Evolutionary conservation across 2,329 filamentous ascomycete genomes (phyloP).

Genomic region (Thielaviopsis euricoi): DNA sequence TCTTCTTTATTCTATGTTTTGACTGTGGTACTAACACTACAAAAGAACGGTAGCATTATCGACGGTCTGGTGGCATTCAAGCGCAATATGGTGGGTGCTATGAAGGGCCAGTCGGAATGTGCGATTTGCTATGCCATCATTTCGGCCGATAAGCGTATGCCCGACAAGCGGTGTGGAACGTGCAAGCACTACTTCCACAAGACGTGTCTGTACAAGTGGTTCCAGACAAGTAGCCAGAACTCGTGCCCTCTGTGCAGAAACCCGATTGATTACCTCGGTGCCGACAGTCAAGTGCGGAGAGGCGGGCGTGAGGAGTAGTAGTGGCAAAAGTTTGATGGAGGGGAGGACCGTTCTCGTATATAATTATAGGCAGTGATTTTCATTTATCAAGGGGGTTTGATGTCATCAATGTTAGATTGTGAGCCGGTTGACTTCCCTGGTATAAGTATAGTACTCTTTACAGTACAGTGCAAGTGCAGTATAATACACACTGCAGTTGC

Average conservation of each 20-base stretch:
- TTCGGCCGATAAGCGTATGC: constrained; percentile 71
- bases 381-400: not conserved
- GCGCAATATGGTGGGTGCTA: constrained; percentile 68
- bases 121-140: constrained; percentile 96
- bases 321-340: not conserved
- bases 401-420: constrained; percentile 1
- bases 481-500: no score
- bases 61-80: constrained; percentile 77
- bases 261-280: constrained; percentile 48
- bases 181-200: constrained; percentile 92
- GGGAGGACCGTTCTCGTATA: no score
- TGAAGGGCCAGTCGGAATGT: constrained; percentile 89
- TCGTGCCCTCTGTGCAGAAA: constrained; percentile 89
- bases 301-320: constrained; percentile 5
- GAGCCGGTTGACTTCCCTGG: no score
- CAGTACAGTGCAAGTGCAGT: no score
- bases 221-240: constrained; percentile 80
- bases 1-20: no score
- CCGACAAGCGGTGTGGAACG: constrained; percentile 78
- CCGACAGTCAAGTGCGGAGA: constrained; percentile 20
- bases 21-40: constrained; percentile 1
- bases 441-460: no score
- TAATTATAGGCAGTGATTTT: not conserved
- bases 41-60: constrained; percentile 62
- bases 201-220: constrained; percentile 89